Percentiles rank a stretch among this genome's conserved stretches.
phyloP scores from a whole-genome alignment of 352 stramenopile genomes.

The Phytophthora palmivora region DNA sequence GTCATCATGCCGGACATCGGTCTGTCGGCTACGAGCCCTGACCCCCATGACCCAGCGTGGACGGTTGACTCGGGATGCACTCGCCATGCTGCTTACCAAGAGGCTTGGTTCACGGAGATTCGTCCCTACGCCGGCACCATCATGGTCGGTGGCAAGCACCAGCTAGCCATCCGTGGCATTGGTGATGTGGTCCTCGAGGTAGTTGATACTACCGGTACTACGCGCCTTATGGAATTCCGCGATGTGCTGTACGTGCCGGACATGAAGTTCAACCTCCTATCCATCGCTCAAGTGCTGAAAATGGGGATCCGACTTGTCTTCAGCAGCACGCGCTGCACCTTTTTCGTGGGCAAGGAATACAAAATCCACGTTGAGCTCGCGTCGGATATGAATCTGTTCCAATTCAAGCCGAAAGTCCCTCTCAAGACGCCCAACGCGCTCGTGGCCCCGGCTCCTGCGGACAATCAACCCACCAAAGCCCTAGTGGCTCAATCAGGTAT shows the following conservation, averaged over 20 bases:
- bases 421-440: too few species aligned
- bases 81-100: too few species aligned
- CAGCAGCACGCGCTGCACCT: background rate
- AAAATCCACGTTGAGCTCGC: background rate
- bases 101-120: constrained; percentile 23
- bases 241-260: too few species aligned
- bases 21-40: background rate
- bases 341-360: constrained; percentile 8
- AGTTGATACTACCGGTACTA: too few species aligned
- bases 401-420: too few species aligned
- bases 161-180: constrained; percentile 17
- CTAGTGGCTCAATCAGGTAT: constrained; percentile 17
- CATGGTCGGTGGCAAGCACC: constrained; percentile 18
- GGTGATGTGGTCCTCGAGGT: constrained; percentile 6
- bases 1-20: constrained; percentile 4
- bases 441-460: background rate
- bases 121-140: background rate
- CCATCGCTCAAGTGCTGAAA: too few species aligned
- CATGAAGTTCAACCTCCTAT: too few species aligned
- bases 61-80: constrained; percentile 25
- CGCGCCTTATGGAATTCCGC: too few species aligned
- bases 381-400: too few species aligned
- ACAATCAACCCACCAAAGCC: constrained; percentile 6
- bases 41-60: constrained; percentile 7
- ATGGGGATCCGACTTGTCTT: too few species aligned